phyloP scores from a whole-genome alignment of 169 alveolate species.

The Plasmodium blacklocki region DNA sequence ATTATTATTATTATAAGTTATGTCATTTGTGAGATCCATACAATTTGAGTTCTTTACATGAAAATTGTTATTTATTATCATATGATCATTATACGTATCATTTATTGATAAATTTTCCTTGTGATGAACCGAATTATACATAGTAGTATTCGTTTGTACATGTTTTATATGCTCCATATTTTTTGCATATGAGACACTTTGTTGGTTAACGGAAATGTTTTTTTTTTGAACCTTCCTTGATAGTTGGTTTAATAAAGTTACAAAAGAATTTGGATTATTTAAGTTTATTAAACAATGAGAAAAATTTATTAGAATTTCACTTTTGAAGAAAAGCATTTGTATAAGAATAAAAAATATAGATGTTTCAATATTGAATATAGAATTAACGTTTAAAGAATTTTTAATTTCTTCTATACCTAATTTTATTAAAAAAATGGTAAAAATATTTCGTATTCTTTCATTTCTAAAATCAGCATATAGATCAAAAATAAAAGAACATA shows the following conservation, averaged over 20 bases:
- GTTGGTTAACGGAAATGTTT: not conserved
- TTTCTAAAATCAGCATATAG: constrained; percentile 39
- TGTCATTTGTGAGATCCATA: no score
- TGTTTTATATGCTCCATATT: not conserved
- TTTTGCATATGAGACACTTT: not conserved
- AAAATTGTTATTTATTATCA: no score
- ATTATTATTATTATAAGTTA: no score
- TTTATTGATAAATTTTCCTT: not conserved
- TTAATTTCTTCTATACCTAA: constrained; percentile 68
- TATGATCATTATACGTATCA: not conserved
- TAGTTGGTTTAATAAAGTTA: constrained; percentile 13
- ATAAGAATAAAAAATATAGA: constrained; percentile 48
- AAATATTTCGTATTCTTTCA: constrained; percentile 41
- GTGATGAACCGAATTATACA: not conserved
- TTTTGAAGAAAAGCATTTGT: constrained; percentile 58
- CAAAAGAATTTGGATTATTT: constrained; percentile 40
- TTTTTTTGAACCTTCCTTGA: constrained; percentile 1
- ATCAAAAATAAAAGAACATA: constrained; percentile 71
- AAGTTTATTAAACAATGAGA: constrained; percentile 25
- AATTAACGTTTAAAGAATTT: constrained; percentile 38
- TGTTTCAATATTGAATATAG: constrained; percentile 35
- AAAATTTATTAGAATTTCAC: constrained; percentile 19
- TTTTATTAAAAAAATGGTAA: constrained; percentile 62
- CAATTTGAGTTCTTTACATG: no score
- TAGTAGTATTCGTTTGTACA: not conserved